Conservation (phyloP, 1,284 basidiomycete genomes). For the Sporisorium iseilematis-ciliati region DNA sequence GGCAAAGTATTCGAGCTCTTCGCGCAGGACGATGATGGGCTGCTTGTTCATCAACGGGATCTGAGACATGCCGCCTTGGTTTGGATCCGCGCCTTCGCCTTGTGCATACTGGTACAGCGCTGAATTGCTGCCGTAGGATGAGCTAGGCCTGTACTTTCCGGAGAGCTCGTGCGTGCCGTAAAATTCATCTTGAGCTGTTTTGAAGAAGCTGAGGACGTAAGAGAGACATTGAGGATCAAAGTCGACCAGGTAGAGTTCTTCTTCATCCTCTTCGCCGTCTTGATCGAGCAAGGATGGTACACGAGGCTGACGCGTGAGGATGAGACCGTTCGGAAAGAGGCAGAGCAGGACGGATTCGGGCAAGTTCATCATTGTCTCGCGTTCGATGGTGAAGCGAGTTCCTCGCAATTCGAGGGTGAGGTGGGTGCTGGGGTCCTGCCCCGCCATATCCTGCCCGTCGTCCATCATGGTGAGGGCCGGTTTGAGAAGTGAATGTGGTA, state of each 20-base stretch:
- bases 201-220: conserved; percentile 92
- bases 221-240: conserved; percentile 97
- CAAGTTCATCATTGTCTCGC: conserved; percentile 97
- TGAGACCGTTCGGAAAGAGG: conserved; percentile 96
- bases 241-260: conserved; percentile 94
- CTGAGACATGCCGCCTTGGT: conserved; percentile 63
- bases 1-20: conserved; percentile 98
- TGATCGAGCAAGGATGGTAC: conserved; percentile 59
- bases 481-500: neutral
- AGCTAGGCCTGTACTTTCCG: conserved; percentile 80
- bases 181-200: conserved; percentile 85
- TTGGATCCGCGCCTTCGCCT: conserved; percentile 71
- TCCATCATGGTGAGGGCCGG: conserved; percentile 44
- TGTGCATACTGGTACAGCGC: conserved; percentile 39
- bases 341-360: conserved; percentile 96
- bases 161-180: conserved; percentile 84
- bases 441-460: conserved; percentile 38
- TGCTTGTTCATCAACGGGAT: conserved; percentile 90
- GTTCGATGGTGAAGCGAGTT: conserved; percentile 90
- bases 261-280: conserved; percentile 78
- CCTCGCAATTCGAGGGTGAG: conserved; percentile 93
- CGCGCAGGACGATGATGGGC: conserved; percentile 96
- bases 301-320: conserved; percentile 86
- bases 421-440: conserved; percentile 73
- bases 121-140: conserved; percentile 28